These are phyloP conservation scores for Kwoniella mangroviensis DNA, from an alignment of 768 basidiomycete genomes.

Conservation along the genomic window DNA sequence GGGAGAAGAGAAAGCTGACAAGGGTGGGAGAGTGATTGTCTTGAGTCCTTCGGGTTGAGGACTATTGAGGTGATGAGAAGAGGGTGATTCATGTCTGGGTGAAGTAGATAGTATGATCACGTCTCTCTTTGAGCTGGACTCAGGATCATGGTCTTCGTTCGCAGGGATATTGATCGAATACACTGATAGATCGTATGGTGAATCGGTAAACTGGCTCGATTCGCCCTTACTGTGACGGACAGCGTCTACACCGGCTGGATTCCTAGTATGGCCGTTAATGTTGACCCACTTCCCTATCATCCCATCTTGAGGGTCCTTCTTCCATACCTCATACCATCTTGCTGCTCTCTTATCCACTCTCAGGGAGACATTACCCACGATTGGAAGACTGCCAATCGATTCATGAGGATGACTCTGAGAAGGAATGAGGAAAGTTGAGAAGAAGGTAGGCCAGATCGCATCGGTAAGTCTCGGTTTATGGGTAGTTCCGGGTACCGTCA, in stretches of 20 bases:
- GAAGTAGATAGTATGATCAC: too few species aligned
- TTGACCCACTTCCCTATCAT: constrained; percentile 21
- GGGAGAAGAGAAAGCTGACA: neutral
- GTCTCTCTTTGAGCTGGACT: too few species aligned
- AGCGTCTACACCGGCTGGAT: too few species aligned
- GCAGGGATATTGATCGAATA: neutral
- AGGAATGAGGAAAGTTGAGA: constrained; percentile 13
- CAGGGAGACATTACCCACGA: constrained; percentile 13
- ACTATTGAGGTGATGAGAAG: too few species aligned
- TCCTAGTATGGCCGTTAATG: too few species aligned
- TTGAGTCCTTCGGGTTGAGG: neutral
- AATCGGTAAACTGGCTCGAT: neutral
- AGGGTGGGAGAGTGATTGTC: neutral
- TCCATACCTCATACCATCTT: constrained; percentile 26
- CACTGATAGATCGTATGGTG: neutral
- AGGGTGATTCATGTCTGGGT: too few species aligned
- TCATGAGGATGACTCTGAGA: neutral
- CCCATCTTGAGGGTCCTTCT: constrained; percentile 21
- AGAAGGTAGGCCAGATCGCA: constrained; percentile 21
- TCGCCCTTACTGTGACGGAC: neutral
- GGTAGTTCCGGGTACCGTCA: neutral
- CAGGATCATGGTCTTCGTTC: neutral
- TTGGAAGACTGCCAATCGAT: constrained; percentile 10
- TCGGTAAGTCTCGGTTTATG: constrained; percentile 15
- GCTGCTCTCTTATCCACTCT: constrained; percentile 10